Conservation (phyloP, 768 basidiomycete species). For the Crassisporium funariophilum region DNA sequence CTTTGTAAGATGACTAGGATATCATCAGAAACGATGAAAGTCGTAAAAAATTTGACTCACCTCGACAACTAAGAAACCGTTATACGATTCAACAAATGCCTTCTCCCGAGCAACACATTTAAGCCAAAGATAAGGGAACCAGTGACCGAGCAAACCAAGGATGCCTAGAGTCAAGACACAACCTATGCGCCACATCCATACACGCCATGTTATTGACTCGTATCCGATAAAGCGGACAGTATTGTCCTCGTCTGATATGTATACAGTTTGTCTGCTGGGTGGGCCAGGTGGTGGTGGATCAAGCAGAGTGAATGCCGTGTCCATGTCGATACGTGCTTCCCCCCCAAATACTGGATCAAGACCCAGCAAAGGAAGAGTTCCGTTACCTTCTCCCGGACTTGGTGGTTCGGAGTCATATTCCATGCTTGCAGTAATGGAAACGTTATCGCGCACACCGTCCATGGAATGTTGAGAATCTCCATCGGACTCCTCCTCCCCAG, state of each 20-base stretch:
- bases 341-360: constrained; percentile 83
- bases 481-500: constrained; percentile 72
- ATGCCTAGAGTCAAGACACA: constrained; percentile 72
- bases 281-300: constrained; percentile 79
- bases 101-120: constrained; percentile 82
- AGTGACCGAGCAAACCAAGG: constrained; percentile 82
- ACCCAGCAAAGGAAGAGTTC: constrained; percentile 65
- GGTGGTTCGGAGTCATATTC: constrained; percentile 73
- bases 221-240: constrained; percentile 89
- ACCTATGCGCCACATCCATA: constrained; percentile 68
- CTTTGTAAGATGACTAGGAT: constrained; percentile 79
- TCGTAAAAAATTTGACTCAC: constrained; percentile 45
- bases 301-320: constrained; percentile 57
- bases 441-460: constrained; percentile 38
- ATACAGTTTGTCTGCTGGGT: constrained; percentile 83
- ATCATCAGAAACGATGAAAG: constrained; percentile 7
- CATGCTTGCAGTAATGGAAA: constrained; percentile 59
- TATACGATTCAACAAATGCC: constrained; percentile 69
- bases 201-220: constrained; percentile 63
- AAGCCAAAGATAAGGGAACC: constrained; percentile 93
- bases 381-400: constrained; percentile 50
- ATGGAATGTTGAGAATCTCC: constrained; percentile 37
- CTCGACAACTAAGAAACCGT: constrained; percentile 88
- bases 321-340: constrained; percentile 83
- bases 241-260: constrained; percentile 87